Evolutionary conservation across 2,329 filamentous ascomycete species (phyloP), one percentile per base, ranked within the genome.

Genomic region (Dactylella cylindrospora): DNA sequence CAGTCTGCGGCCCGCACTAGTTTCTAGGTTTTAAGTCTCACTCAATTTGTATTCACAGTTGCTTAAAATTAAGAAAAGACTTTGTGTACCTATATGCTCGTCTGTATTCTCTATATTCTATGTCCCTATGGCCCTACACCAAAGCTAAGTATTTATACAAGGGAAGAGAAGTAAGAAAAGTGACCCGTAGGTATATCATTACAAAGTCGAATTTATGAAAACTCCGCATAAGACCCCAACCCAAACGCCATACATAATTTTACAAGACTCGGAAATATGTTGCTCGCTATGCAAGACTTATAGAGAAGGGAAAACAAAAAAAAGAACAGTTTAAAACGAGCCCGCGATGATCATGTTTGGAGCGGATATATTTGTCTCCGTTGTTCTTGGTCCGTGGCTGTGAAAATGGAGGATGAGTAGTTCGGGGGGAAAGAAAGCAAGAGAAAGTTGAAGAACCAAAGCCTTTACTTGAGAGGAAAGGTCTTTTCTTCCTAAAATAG

Each of bases 281-380:
- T 13, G 22, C 32, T 38, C 31, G 44, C 32, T 47, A 28, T 47
- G 44, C 44, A 25, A 26, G 43, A n/a, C n/a, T n/a, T n/a, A n/a
- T n/a, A n/a, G n/a, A n/a, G 31, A 25, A 17, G 47, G 19, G 28
- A 33, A 33, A 35, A 39, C 7, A 26, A 46, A 33, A 40, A 15
- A 41, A 26, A 28, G 12, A 12, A 26, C 8, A 28, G 7, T 19
- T n/a, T 25, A 22, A 32, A n/a, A 25, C 13, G 36, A 15, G 54
- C 35, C 32, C 55, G 53, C 38, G 36, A 35, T 47, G 55, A 53
- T 35, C 33, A 52, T 47, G 47, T 41, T 61, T 46, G 55, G 55
- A 61, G 55, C 55, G 9, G 26, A 5, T 23, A 22, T 20, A 29
- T n/a, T 61, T 47, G 47, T 61, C 55, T 61, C 55, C 55, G 55